phyloP scores from a whole-genome alignment of 768 basidiomycete genomes.

The Podaxis sp. region DNA sequence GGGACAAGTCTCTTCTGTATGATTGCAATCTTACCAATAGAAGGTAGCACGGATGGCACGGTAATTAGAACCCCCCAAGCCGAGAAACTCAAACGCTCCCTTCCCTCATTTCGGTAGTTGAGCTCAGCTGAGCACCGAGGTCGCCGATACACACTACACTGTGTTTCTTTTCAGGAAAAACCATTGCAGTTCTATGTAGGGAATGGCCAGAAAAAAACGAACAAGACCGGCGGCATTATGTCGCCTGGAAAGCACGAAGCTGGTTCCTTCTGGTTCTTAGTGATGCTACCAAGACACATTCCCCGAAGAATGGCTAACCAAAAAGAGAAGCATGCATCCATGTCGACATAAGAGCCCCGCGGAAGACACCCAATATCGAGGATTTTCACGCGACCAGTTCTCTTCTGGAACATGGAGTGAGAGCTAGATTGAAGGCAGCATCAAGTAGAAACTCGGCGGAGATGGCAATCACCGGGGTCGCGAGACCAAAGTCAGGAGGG shows the following conservation, averaged over 20 bases:
- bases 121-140: too few species aligned
- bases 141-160: too few species aligned
- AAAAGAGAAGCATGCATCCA: not conserved
- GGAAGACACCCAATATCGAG: not conserved
- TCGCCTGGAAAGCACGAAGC: not conserved
- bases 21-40: too few species aligned
- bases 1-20: too few species aligned
- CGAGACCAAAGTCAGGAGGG: not conserved
- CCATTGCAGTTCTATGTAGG: too few species aligned
- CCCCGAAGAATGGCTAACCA: not conserved
- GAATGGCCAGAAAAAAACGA: not conserved
- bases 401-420: slow-evolving; percentile 7
- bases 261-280: not conserved
- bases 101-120: too few species aligned
- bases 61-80: too few species aligned
- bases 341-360: not conserved
- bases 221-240: not conserved
- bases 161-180: too few species aligned
- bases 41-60: too few species aligned
- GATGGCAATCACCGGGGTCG: slow-evolving; percentile 3
- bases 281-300: not conserved
- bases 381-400: not conserved
- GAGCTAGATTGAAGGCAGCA: not conserved
- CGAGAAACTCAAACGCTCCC: too few species aligned
- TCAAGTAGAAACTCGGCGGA: slow-evolving; percentile 3